A percentile compares a stretch with the other conserved stretches of the same genome.
Evolutionary conservation across 2,329 filamentous ascomycete genomes (phyloP).

Genomic region (Berkeleyomyces rouxiae): DNA sequence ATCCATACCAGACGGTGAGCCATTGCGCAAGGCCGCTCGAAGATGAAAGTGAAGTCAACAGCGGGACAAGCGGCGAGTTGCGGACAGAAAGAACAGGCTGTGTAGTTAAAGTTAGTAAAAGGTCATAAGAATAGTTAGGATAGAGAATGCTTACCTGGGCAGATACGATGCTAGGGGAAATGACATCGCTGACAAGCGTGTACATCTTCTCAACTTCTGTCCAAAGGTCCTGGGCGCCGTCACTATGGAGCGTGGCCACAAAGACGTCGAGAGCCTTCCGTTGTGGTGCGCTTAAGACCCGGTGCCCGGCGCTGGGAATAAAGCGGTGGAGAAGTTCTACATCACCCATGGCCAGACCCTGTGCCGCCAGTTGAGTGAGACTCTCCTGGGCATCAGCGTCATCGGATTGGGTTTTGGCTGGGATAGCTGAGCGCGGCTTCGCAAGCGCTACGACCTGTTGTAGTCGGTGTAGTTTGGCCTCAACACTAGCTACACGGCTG

Average conservation of each 20-base stretch:
- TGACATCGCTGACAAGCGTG: slow-evolving; percentile 16
- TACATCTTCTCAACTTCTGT: slow-evolving; percentile 24
- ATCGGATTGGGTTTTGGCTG: background rate
- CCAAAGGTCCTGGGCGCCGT: slow-evolving; percentile 7
- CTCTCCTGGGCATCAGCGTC: background rate
- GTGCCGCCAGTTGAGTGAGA: slow-evolving; percentile 7
- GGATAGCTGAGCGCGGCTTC: background rate
- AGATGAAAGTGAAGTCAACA: slow-evolving; percentile 31
- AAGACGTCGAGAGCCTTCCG: slow-evolving; percentile 5
- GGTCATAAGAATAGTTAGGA: background rate
- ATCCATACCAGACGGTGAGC: slow-evolving; percentile 36
- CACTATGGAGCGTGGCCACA: slow-evolving; percentile 2
- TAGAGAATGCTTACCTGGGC: slow-evolving; percentile 26
- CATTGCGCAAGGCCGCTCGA: slow-evolving; percentile 27
- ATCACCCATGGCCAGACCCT: slow-evolving; percentile 13
- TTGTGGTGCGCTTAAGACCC: background rate
- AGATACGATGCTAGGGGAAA: slow-evolving; percentile 16
- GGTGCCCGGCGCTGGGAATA: background rate
- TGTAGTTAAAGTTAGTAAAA: slow-evolving; percentile 9
- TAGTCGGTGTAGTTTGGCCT: slow-evolving; percentile 33
- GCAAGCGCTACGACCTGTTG: slow-evolving; percentile 17
- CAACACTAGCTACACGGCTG: slow-evolving; percentile 29
- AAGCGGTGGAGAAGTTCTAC: slow-evolving; percentile 14
- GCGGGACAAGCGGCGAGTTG: slow-evolving; percentile 35
- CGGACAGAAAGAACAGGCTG: slow-evolving; percentile 43